Conservation (phyloP, 1,284 basidiomycete species). For the Athelia psychrophila region DNA sequence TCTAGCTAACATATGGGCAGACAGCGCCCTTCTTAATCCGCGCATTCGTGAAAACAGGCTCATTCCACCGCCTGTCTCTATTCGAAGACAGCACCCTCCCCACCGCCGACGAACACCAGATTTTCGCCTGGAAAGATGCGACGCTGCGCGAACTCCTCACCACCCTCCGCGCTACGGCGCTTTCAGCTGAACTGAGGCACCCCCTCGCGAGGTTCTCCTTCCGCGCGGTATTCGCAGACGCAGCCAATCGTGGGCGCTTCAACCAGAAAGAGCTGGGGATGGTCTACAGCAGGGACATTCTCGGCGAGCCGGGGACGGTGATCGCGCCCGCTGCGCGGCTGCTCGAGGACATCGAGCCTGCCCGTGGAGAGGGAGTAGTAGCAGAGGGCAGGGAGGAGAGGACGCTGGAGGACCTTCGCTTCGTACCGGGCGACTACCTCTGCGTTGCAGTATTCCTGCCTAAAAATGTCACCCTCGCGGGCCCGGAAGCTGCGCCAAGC, state of each 20-base stretch:
- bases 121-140: constrained; percentile 80
- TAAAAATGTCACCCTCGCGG: constrained; percentile 52
- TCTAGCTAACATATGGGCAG: constrained; percentile 29
- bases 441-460: constrained; percentile 69
- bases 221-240: constrained; percentile 72
- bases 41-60: constrained; percentile 76
- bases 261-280: constrained; percentile 73
- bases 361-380: constrained; percentile 33
- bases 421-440: constrained; percentile 76
- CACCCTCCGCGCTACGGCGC: constrained; percentile 63
- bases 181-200: constrained; percentile 66
- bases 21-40: constrained; percentile 76
- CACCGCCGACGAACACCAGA: constrained; percentile 72
- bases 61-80: constrained; percentile 64
- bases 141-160: constrained; percentile 74
- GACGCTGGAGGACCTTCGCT: constrained; percentile 71
- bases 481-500: constrained; percentile 31
- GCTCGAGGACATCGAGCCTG: constrained; percentile 46
- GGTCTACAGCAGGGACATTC: constrained; percentile 76
- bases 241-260: constrained; percentile 63
- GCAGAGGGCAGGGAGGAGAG: constrained; percentile 52
- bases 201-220: constrained; percentile 77
- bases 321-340: constrained; percentile 54
- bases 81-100: constrained; percentile 76
- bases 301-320: constrained; percentile 69